Evolutionary conservation across 2,329 filamentous ascomycete genomes (phyloP), one percentile per base, ranked within the genome.

Genomic region (Penicillium corylophilum): DNA sequence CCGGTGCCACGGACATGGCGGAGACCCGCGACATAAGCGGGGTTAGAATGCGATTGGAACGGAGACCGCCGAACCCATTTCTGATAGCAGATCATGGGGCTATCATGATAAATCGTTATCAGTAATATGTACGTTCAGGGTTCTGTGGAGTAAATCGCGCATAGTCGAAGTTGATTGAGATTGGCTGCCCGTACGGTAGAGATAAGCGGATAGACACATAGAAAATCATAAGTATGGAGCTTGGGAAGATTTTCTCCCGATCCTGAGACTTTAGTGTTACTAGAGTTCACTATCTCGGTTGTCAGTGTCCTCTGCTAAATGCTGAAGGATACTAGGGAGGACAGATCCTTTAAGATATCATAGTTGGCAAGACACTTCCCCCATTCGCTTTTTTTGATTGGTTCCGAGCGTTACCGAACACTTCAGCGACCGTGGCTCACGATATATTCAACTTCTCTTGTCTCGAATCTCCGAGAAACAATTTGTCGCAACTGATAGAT

Each of bases 1-100:
- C n/a, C 39, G 20, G 40, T 22, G 12, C 33, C 12, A 29, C 39
- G n/a, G 12, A 40, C 18, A 15, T 6, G 23, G 18, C 45, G 44
- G 51, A 48, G 31, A 28, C 33, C 28, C 40, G 40, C 33, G 35
- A 33, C n/a, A 12, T n/a, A 41, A 35, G 50, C 51, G 48, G 48
- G 51, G 48, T 29, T 44, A 20, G 20, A 2, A 15, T 16, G 26
- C 29, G n/a, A 47, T 51, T 51, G 51, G 51, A 26, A 45, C 54
- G 54, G 54, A 54, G 48, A 18, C 20, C 42, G 39, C 54, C 54
- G 54, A 48, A 54, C 43, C 45, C 52, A 50, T 40, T 12, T 7
- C 15, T n/a, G 26, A 33, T 41, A 31, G n/a, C n/a, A 31, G 2
- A 39, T 29, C 40, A 50, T 55, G 40, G 38, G 40, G 16, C 16